Percentiles rank a stretch among this genome's conserved stretches.
Evolutionary conservation across 2,329 filamentous ascomycete species (phyloP).

Genomic region (Aspergillus alliaceus): DNA sequence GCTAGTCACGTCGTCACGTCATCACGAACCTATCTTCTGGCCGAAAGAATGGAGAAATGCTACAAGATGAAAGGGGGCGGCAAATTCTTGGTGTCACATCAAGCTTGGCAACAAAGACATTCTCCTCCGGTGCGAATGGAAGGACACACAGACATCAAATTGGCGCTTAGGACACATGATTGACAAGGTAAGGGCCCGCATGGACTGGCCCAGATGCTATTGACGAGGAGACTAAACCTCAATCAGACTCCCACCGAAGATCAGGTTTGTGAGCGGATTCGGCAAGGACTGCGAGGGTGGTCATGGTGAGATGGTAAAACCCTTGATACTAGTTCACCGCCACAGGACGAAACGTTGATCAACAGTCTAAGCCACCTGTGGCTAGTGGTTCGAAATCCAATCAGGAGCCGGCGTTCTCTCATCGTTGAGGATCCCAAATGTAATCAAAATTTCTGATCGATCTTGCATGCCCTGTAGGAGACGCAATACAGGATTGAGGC

Average conservation of each 20-base stretch:
- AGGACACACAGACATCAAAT: no score
- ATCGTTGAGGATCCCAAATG: not conserved
- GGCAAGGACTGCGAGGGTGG: not conserved
- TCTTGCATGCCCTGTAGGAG: conserved; percentile 16
- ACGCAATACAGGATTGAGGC: not conserved
- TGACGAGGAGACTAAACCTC: not conserved
- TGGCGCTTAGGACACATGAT: not conserved
- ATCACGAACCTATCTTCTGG: not conserved
- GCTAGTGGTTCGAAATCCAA: conserved; percentile 7
- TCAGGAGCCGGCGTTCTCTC: not conserved
- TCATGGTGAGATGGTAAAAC: not conserved
- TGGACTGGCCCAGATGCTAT: not conserved
- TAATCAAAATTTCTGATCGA: conserved; percentile 10
- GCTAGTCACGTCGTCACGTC: not conserved
- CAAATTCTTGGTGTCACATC: not conserved
- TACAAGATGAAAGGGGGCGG: not conserved
- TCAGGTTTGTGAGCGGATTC: not conserved
- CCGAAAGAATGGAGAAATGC: no score
- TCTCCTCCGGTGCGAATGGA: not conserved
- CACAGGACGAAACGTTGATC: conserved; percentile 12
- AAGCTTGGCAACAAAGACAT: not conserved
- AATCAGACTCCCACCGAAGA: not conserved
- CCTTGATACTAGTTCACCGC: conserved; percentile 14
- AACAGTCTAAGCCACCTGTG: conserved; percentile 15
- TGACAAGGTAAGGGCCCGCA: not conserved